These are phyloP conservation scores for Rhynchospora breviuscula DNA, from an alignment of 176 grass and related monocot genomes.

Conservation along the genomic window DNA sequence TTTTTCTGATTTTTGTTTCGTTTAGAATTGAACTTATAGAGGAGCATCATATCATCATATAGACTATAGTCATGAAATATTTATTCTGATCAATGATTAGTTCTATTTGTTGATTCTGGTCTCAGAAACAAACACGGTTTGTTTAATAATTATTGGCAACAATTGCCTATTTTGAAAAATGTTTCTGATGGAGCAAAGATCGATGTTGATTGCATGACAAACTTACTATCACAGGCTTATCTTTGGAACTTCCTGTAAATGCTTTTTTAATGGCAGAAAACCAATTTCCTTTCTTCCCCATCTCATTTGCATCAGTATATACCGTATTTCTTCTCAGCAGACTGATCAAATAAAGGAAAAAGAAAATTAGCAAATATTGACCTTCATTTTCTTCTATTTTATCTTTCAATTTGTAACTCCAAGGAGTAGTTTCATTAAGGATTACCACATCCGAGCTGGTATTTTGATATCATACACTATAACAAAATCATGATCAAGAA, in stretches of 20 bases:
- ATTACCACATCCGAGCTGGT: background rate
- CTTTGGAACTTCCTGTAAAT: slow-evolving; percentile 61
- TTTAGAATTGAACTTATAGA: background rate
- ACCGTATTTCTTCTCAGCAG: background rate
- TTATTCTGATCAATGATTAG: background rate
- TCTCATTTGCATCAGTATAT: slow-evolving; percentile 59
- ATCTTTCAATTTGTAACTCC: background rate
- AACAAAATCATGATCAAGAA: background rate
- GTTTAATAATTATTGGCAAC: background rate
- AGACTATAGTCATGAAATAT: background rate
- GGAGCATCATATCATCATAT: background rate
- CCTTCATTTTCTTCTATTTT: background rate
- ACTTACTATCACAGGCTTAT: slow-evolving; percentile 60
- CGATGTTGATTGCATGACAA: background rate
- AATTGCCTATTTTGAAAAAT: background rate
- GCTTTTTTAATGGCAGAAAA: slow-evolving; percentile 71
- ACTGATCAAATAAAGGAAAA: slow-evolving; percentile 7
- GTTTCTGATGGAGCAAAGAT: slow-evolving; percentile 6
- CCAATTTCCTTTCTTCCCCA: slow-evolving; percentile 97
- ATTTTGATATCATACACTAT: background rate
- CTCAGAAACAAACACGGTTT: background rate
- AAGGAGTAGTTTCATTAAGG: background rate
- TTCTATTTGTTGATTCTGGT: background rate
- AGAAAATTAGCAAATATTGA: background rate
- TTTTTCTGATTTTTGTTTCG: background rate